Conservation (phyloP, 1,284 basidiomycete species). For the Trichosporon asahii region DNA sequence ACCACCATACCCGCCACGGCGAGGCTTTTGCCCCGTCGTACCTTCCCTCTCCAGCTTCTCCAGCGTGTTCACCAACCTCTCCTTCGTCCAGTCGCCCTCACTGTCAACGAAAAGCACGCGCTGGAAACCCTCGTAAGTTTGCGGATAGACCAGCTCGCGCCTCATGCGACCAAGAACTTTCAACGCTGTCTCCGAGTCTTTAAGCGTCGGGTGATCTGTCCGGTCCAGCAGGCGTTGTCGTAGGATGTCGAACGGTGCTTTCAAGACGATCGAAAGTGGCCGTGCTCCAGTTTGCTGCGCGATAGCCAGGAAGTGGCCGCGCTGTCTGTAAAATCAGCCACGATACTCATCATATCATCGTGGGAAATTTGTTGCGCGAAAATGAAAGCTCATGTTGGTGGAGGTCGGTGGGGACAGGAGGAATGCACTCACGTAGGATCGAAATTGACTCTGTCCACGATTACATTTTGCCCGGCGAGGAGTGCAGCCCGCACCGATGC, state of each 20-base stretch:
- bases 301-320: constrained; percentile 46
- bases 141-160: constrained; percentile 32
- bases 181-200: constrained; percentile 37
- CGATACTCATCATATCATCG: too few species aligned
- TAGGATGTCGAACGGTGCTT: constrained; percentile 30
- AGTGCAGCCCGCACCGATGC: constrained; percentile 33
- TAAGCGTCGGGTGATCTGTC: constrained; percentile 45
- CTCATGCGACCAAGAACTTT: constrained; percentile 43
- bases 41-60: background rate
- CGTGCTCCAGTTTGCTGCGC: constrained; percentile 22
- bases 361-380: too few species aligned
- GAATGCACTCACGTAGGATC: constrained; percentile 38
- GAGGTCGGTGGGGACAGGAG: background rate
- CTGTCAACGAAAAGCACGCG: constrained; percentile 15
- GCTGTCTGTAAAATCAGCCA: constrained; percentile 36
- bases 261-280: constrained; percentile 30
- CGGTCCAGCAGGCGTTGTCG: constrained; percentile 32
- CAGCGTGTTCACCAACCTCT: background rate
- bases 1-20: background rate
- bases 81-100: background rate
- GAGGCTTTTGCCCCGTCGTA: background rate
- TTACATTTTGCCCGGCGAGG: constrained; percentile 39
- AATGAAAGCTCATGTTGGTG: too few species aligned
- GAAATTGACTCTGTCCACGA: constrained; percentile 49
- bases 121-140: constrained; percentile 17